phyloP scores from a whole-genome alignment of 768 basidiomycete species.

The Candolleomyces efflorescens region DNA sequence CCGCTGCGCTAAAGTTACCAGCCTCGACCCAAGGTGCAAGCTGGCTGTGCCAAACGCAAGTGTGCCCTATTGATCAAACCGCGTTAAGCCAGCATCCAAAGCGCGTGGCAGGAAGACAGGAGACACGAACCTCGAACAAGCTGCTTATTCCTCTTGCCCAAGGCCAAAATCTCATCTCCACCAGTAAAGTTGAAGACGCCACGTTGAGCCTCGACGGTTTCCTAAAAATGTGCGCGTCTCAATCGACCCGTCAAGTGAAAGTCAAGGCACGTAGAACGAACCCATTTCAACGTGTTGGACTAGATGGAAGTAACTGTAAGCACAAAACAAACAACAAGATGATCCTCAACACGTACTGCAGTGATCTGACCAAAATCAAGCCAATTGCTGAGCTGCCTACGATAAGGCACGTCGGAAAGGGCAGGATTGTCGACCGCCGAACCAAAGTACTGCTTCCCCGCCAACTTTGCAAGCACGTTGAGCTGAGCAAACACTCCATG shows the following conservation, averaged over 20 bases:
- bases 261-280: constrained; percentile 14
- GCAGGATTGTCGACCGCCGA: constrained; percentile 45
- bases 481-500: constrained; percentile 24
- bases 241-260: background rate
- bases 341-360: constrained; percentile 23
- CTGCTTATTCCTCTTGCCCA: constrained; percentile 43
- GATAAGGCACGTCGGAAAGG: constrained; percentile 37
- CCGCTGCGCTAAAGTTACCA: constrained; percentile 36
- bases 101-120: background rate
- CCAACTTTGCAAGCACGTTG: constrained; percentile 40
- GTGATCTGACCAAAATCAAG: constrained; percentile 42
- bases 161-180: constrained; percentile 42
- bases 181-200: constrained; percentile 44
- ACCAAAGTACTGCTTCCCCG: constrained; percentile 47
- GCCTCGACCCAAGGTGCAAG: constrained; percentile 47
- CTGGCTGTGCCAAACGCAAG: constrained; percentile 50
- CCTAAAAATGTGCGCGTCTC: constrained; percentile 23
- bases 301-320: constrained; percentile 3
- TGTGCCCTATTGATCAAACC: constrained; percentile 33
- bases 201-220: constrained; percentile 48
- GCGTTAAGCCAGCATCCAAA: background rate
- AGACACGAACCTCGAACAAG: constrained; percentile 35
- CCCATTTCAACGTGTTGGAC: constrained; percentile 58
- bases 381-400: constrained; percentile 32
- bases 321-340: background rate